Conservation (phyloP, 2,329 filamentous ascomycete species). For the Chrysoporthe puriensis region DNA sequence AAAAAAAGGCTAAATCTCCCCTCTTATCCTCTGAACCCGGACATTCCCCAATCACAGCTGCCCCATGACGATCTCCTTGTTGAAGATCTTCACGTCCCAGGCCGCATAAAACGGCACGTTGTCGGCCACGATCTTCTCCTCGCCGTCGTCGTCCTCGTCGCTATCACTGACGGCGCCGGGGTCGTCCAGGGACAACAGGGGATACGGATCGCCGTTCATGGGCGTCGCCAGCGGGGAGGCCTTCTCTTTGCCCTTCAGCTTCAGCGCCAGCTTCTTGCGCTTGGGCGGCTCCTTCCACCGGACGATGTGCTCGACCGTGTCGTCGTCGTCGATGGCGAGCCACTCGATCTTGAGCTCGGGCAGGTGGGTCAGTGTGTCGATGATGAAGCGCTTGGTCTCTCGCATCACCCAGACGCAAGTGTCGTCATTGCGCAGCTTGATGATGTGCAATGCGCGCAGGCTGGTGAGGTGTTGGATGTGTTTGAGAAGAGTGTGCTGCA, state of each 20-base stretch:
- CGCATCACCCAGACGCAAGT: slow-evolving; percentile 60
- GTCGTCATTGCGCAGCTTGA: slow-evolving; percentile 58
- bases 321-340: slow-evolving; percentile 57
- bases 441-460: slow-evolving; percentile 59
- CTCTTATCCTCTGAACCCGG: not conserved
- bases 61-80: slow-evolving; percentile 57
- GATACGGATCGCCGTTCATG: slow-evolving; percentile 32
- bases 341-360: slow-evolving; percentile 61
- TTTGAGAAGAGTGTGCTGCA: slow-evolving; percentile 61
- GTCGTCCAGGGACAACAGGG: slow-evolving; percentile 34
- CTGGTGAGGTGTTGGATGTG: slow-evolving; percentile 55
- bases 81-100: slow-evolving; percentile 58
- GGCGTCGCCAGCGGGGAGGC: slow-evolving; percentile 22
- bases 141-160: slow-evolving; percentile 38
- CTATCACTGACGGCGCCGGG: slow-evolving; percentile 35
- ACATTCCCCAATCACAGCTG: slow-evolving; percentile 40
- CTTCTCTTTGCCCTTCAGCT: slow-evolving; percentile 42
- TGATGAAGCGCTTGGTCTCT: slow-evolving; percentile 61
- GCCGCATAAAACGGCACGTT: slow-evolving; percentile 49
- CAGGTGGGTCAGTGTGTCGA: slow-evolving; percentile 61
- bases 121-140: slow-evolving; percentile 44
- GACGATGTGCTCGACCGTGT: slow-evolving; percentile 53
- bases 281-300: slow-evolving; percentile 41
- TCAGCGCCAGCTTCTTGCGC: slow-evolving; percentile 34
- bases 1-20: not conserved